Evolutionary conservation across 2,329 filamentous ascomycete genomes (phyloP).

Genomic region (Diaporthe sp.): DNA sequence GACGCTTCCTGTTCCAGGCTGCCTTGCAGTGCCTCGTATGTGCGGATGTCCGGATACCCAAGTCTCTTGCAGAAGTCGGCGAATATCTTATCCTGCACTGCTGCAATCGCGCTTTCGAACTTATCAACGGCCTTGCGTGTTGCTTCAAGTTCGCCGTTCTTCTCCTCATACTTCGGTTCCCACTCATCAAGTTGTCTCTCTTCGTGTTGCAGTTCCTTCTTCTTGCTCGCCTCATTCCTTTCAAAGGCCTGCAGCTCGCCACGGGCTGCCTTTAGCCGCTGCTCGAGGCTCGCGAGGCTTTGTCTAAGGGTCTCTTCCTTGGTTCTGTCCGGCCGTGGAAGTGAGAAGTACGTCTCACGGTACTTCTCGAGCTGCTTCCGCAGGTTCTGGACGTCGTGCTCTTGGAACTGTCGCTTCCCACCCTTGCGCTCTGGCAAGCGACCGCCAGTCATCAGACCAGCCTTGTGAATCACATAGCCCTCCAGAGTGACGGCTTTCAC

Average conservation of each 20-base stretch:
- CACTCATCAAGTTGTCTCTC: conserved; percentile 81
- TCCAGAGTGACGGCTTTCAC: conserved; percentile 96
- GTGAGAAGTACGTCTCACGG: conserved; percentile 80
- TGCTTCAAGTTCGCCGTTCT: conserved; percentile 75
- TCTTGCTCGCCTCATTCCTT: conserved; percentile 87
- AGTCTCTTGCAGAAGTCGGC: conserved; percentile 86
- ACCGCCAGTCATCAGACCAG: conserved; percentile 95
- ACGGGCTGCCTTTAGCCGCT: conserved; percentile 77
- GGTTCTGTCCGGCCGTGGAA: conserved; percentile 83
- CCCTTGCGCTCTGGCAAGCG: conserved; percentile 81
- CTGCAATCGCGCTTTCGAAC: conserved; percentile 74
- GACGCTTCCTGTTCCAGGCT: conserved; percentile 90
- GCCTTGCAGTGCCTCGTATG: conserved; percentile 94
- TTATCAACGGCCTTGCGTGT: conserved; percentile 63
- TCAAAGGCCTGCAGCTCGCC: conserved; percentile 84
- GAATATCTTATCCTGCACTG: conserved; percentile 92
- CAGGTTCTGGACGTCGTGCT: conserved; percentile 89
- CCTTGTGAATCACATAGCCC: conserved; percentile 97
- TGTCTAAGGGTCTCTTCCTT: conserved; percentile 85
- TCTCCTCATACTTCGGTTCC: conserved; percentile 82
- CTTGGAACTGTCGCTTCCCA: conserved; percentile 86
- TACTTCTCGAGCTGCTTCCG: conserved; percentile 81
- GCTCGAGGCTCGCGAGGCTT: conserved; percentile 83
- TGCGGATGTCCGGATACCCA: conserved; percentile 89
- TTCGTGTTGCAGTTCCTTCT: conserved; percentile 81